Evolutionary conservation across 2,329 filamentous ascomycete species (phyloP), one percentile per base, ranked within the genome.

Genomic region (Trichothecium sympodiale): DNA sequence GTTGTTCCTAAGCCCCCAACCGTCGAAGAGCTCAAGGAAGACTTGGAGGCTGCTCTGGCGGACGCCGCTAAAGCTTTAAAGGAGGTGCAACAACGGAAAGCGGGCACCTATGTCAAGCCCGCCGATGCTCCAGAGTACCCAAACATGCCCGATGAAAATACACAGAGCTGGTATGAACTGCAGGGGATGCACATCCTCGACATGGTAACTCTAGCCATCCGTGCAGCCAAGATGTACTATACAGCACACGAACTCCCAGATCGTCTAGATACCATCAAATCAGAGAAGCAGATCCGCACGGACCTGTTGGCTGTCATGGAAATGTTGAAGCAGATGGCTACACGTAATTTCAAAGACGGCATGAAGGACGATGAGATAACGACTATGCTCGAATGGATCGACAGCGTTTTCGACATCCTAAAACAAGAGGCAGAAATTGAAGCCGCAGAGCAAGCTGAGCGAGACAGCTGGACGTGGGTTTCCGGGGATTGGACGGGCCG

Each of bases 141-240:
- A 25, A 60, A 60, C 37, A 64, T 68, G 47, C 54, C 56, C n/a
- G 60, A 61, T 30, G 61, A 62, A 14, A 64, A 67, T 30, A 52
- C 67, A 15, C 74, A 77, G 44, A 80, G 77, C 8, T 94, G 83
- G 78, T 76, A 83, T 54, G 86, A 95, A 57, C 71, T 94, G 16
- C 85, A 94, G 55, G 91, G 89, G 14, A 77, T 96, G 66, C 84
- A 93, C 50, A 77, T 98, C 27, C 73, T 96, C 38, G 89, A 96
- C 54, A 79, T 94, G 36, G 82, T 91, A 53, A 98, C 91, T 1
- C 69, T 96, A 36, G 89, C 89, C n/a, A 96, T 98, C 46, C 77
- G 87, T 35, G 87, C 89, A 2, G 91, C 91, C 35, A 94, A 93
- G 61, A 80, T 93, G 49, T 98, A 96, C 62, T 96, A 98, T 60